Percentiles rank a stretch among this genome's conserved stretches.
phyloP scores from a whole-genome alignment of 306 rosid genomes.

The Begonia masoniana region DNA sequence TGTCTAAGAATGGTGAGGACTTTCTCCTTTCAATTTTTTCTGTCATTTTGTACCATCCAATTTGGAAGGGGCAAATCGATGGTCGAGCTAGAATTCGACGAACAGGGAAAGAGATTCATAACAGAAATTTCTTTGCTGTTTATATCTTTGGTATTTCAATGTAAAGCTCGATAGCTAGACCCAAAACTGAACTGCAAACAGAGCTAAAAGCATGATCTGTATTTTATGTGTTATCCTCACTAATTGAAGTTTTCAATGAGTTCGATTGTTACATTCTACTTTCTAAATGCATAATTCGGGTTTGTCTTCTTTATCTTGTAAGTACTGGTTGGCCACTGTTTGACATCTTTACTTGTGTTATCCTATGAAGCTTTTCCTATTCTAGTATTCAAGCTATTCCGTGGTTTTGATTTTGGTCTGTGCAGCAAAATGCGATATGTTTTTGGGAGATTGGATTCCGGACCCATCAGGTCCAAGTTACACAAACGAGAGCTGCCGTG shows the following conservation, averaged over 20 bases:
- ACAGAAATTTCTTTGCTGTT: too few relatives aligned
- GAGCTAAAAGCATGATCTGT: not conserved
- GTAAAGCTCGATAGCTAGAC: too few relatives aligned
- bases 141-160: too few relatives aligned
- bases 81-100: too few relatives aligned
- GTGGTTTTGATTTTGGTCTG: not conserved
- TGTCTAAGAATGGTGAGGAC: not conserved
- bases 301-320: too few relatives aligned
- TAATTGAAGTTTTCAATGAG: not conserved
- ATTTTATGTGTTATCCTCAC: not conserved
- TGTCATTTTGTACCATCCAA: not conserved
- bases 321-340: too few relatives aligned
- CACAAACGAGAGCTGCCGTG: slow-evolving; percentile 58
- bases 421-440: slow-evolving; percentile 45
- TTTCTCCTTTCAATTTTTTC: not conserved
- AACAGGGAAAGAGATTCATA: too few relatives aligned
- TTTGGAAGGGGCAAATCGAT: too few relatives aligned
- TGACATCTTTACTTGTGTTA: too few relatives aligned
- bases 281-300: too few relatives aligned
- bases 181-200: too few relatives aligned
- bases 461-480: slow-evolving; percentile 48
- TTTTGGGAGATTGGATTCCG: slow-evolving; percentile 66
- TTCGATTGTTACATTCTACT: too few relatives aligned
- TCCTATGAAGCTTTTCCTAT: not conserved
- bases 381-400: not conserved